Percentiles rank a stretch among this genome's conserved stretches.
Evolutionary conservation across 495 filamentous ascomycete species (phyloP).

Genomic region (Aspergillus kassunensis): DNA sequence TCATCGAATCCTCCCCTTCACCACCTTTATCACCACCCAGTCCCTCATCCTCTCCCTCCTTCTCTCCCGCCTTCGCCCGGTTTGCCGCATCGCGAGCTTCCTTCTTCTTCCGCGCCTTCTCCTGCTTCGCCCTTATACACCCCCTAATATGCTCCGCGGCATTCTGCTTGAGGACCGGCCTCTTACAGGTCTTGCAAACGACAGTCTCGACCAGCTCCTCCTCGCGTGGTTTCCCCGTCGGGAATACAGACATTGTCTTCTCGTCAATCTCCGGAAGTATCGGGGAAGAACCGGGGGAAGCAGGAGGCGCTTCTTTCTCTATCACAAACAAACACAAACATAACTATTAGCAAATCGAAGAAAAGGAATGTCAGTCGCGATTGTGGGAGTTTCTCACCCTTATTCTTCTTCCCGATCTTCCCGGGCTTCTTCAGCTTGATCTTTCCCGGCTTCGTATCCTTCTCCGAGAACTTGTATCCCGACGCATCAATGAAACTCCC

Average conservation of each 20-base stretch:
- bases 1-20: slow-evolving; percentile 38
- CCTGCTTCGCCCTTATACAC: slow-evolving; percentile 72
- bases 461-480: slow-evolving; percentile 51
- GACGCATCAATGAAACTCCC: slow-evolving; percentile 47
- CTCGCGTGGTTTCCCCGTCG: slow-evolving; percentile 64
- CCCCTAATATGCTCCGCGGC: slow-evolving; percentile 62
- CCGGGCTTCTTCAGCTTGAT: slow-evolving; percentile 67
- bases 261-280: slow-evolving; percentile 73
- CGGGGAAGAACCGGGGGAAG: slow-evolving; percentile 46
- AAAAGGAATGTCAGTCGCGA: too few species aligned
- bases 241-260: slow-evolving; percentile 63
- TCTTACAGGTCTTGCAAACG: slow-evolving; percentile 82
- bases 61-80: slow-evolving; percentile 50
- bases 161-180: slow-evolving; percentile 58
- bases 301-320: slow-evolving; percentile 21
- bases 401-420: slow-evolving; percentile 49
- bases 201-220: slow-evolving; percentile 63
- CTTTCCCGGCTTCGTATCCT: slow-evolving; percentile 59
- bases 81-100: slow-evolving; percentile 69
- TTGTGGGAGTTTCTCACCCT: too few species aligned
- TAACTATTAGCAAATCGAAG: neutral
- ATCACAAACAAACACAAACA: slow-evolving; percentile 25
- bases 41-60: slow-evolving; percentile 58
- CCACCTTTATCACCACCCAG: slow-evolving; percentile 28
- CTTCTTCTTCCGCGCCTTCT: slow-evolving; percentile 74